Evolutionary conservation across 495 filamentous ascomycete species (phyloP).

Genomic region (Xylaria telfairii): DNA sequence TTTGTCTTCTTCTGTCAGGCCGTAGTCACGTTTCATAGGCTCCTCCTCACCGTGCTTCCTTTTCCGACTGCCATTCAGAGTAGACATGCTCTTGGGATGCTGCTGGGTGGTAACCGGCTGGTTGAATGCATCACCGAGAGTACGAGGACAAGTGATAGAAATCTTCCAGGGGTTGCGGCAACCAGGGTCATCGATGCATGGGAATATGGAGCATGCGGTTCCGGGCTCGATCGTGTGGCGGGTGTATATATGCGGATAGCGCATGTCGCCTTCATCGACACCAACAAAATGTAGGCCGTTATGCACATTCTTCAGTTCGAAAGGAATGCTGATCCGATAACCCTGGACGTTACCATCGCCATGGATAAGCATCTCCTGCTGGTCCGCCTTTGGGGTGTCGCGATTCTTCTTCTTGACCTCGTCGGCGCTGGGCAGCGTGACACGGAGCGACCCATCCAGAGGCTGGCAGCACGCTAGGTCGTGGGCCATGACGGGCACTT

Average conservation of each 20-base stretch:
- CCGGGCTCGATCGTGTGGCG: constrained; percentile 78
- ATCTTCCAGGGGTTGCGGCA: constrained; percentile 87
- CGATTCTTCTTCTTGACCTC: constrained; percentile 43
- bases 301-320: constrained; percentile 70
- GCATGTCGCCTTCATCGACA: constrained; percentile 71
- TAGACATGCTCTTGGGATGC: constrained; percentile 14
- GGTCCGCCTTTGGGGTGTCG: constrained; percentile 39
- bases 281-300: constrained; percentile 94
- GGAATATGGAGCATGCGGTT: constrained; percentile 84
- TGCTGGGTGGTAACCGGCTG: constrained; percentile 44
- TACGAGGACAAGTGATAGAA: constrained; percentile 81
- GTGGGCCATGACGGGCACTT: constrained; percentile 48
- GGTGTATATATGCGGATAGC: constrained; percentile 92
- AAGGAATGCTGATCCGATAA: constrained; percentile 69
- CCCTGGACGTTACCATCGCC: constrained; percentile 39
- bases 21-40: constrained; percentile 39
- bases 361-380: constrained; percentile 36
- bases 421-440: constrained; percentile 45
- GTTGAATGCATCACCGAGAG: constrained; percentile 80
- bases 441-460: constrained; percentile 48
- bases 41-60: constrained; percentile 43
- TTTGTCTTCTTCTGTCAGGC: constrained; percentile 76
- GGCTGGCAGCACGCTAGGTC: constrained; percentile 49
- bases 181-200: constrained; percentile 83
- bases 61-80: constrained; percentile 37